Conservation (phyloP, 805 yeast genomes). For the Saccharomyces kudriavzevii region DNA sequence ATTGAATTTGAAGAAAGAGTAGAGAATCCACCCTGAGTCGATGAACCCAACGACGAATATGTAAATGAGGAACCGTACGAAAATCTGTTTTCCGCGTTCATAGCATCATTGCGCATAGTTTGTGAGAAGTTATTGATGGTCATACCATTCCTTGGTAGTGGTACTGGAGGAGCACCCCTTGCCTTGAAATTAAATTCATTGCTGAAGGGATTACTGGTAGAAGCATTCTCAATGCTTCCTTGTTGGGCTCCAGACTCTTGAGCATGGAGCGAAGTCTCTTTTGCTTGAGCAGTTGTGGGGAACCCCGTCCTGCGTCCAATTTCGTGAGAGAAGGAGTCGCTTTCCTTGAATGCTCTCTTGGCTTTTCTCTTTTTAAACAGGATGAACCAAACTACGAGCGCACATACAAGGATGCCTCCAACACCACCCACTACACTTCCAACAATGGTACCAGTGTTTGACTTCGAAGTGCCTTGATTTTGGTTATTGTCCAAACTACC, state of each 20-base stretch:
- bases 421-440: slow-evolving; percentile 29
- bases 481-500: slow-evolving; percentile 9
- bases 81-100: slow-evolving; percentile 7
- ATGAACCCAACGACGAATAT: slow-evolving; percentile 14
- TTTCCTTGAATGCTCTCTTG: slow-evolving; percentile 1
- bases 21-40: slow-evolving; percentile 12
- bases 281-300: slow-evolving; percentile 5
- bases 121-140: background rate
- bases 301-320: slow-evolving; percentile 15
- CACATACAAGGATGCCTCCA: slow-evolving; percentile 20
- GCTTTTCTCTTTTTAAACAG: slow-evolving; percentile 10
- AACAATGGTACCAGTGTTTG: slow-evolving; percentile 16
- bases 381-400: slow-evolving; percentile 16
- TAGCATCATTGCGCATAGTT: background rate
- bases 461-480: background rate
- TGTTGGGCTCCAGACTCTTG: slow-evolving; percentile 1
- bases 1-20: slow-evolving; percentile 15
- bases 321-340: slow-evolving; percentile 11
- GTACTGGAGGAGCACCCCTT: slow-evolving; percentile 17
- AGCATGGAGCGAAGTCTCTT: slow-evolving; percentile 2
- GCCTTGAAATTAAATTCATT: slow-evolving; percentile 21
- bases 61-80: slow-evolving; percentile 13
- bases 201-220: slow-evolving; percentile 17
- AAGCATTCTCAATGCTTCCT: background rate
- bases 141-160: slow-evolving; percentile 16